A percentile compares a stretch with the other conserved stretches of the same genome.
Evolutionary conservation across 1,139 yeast genomes (phyloP).

Genomic region (Candida neerlandica): DNA sequence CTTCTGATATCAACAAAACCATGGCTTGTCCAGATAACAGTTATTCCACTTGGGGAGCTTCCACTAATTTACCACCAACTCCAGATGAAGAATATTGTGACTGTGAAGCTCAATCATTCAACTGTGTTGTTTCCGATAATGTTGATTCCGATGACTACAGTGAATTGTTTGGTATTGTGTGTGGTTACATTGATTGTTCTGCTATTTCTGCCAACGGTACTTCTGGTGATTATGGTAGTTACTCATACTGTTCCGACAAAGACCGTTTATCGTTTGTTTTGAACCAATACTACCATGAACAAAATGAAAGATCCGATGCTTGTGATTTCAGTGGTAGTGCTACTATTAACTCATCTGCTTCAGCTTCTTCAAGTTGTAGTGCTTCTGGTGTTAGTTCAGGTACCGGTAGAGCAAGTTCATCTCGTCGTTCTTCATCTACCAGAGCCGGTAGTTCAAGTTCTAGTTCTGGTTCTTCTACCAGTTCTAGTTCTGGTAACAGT

Average conservation of each 20-base stretch:
- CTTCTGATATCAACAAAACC: constrained; percentile 26
- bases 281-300: constrained; percentile 40
- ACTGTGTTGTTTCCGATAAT: constrained; percentile 37
- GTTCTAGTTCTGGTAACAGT: constrained; percentile 13
- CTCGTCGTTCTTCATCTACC: constrained; percentile 19
- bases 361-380: constrained; percentile 33
- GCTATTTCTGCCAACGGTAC: constrained; percentile 41
- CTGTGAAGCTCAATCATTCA: constrained; percentile 37
- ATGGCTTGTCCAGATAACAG: constrained; percentile 59
- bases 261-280: constrained; percentile 44
- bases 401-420: constrained; percentile 20
- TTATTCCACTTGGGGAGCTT: constrained; percentile 68
- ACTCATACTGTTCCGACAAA: constrained; percentile 42
- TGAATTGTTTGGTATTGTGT: constrained; percentile 35
- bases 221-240: constrained; percentile 43
- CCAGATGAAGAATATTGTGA: constrained; percentile 43
- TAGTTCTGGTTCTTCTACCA: constrained; percentile 25
- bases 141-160: constrained; percentile 37
- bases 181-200: constrained; percentile 39
- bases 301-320: constrained; percentile 32
- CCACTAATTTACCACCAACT: constrained; percentile 66
- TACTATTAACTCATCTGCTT: constrained; percentile 29
- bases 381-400: not conserved
- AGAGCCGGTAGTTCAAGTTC: constrained; percentile 23
- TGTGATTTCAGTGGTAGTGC: constrained; percentile 49